phyloP scores from a whole-genome alignment of 1,284 basidiomycete species.

The Polyporus tsugae region DNA sequence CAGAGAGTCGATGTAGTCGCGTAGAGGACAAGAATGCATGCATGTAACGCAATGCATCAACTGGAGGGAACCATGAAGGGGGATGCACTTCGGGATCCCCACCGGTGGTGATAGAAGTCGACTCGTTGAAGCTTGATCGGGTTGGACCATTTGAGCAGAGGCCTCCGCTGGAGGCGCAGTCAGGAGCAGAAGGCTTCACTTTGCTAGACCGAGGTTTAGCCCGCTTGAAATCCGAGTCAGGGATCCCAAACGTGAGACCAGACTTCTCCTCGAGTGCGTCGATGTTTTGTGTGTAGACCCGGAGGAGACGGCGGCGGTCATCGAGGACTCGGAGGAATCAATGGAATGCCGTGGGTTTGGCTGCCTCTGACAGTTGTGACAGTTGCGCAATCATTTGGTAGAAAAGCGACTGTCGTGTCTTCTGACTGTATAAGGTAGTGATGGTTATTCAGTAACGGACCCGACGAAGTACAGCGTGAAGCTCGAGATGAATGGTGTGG shows the following conservation, averaged over 20 bases:
- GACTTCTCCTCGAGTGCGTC: conserved; percentile 89
- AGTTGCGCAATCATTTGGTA: conserved; percentile 91
- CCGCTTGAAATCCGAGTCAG: conserved; percentile 63
- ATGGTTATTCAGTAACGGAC: background rate
- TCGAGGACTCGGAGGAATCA: conserved; percentile 79
- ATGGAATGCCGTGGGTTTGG: conserved; percentile 88
- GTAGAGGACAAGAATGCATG: conserved; percentile 72
- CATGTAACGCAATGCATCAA: conserved; percentile 86
- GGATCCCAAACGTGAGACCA: conserved; percentile 83
- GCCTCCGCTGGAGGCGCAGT: conserved; percentile 2
- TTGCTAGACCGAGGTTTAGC: conserved; percentile 52
- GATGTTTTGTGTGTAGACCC: conserved; percentile 96
- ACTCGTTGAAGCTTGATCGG: conserved; percentile 24
- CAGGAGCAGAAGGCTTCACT: conserved; percentile 29
- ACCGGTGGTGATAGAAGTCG: conserved; percentile 48
- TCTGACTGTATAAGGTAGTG: conserved; percentile 60
- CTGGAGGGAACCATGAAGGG: conserved; percentile 88
- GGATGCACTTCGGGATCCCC: conserved; percentile 82
- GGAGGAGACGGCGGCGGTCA: conserved; percentile 77
- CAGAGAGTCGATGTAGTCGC: conserved; percentile 64
- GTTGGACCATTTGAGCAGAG: background rate
- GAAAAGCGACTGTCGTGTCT: conserved; percentile 79
- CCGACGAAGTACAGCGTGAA: background rate
- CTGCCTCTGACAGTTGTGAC: conserved; percentile 75
- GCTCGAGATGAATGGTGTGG: background rate